Percentiles rank a stretch among this genome's conserved stretches.
These are phyloP conservation scores for Fusarium citri DNA, from an alignment of 2,329 filamentous ascomycete genomes.

Conservation along the genomic window DNA sequence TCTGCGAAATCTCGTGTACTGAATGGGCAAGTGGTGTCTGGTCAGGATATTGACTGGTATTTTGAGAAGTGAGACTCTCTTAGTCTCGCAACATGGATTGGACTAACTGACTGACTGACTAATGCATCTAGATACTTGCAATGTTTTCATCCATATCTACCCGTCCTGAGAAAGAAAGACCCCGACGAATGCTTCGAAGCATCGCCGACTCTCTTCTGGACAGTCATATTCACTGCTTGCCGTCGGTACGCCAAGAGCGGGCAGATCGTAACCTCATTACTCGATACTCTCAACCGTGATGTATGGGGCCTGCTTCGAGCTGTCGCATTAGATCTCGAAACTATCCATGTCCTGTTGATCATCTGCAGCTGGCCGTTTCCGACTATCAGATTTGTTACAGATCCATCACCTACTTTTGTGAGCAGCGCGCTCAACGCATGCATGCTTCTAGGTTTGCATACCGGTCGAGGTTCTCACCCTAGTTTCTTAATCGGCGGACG, in stretches of 20 bases:
- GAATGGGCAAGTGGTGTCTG: conserved; percentile 60
- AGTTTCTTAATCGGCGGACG: conserved; percentile 60
- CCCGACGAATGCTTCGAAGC: conserved; percentile 64
- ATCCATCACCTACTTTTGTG: conserved; percentile 62
- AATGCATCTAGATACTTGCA: conserved; percentile 61
- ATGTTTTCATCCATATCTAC: conserved; percentile 64
- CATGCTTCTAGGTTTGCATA: conserved; percentile 63
- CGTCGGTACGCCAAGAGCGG: conserved; percentile 61
- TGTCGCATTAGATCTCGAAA: conserved; percentile 58
- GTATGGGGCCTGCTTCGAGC: conserved; percentile 58
- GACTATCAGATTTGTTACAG: conserved; percentile 62
- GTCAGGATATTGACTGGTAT: conserved; percentile 66
- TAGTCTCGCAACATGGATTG: neutral
- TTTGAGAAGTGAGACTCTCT: conserved; percentile 60
- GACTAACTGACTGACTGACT: neutral
- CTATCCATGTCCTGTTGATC: conserved; percentile 64
- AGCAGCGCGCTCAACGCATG: conserved; percentile 61
- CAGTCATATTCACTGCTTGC: conserved; percentile 62
- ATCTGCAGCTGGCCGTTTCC: conserved; percentile 65
- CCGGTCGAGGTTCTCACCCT: conserved; percentile 62
- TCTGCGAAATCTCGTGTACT: conserved; percentile 57
- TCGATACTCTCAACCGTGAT: conserved; percentile 60
- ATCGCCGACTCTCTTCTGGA: conserved; percentile 65
- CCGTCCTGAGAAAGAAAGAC: conserved; percentile 61
- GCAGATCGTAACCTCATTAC: conserved; percentile 57